A percentile compares a stretch with the other conserved stretches of the same genome.
Conservation (phyloP, 371 early-diverging fungal species). For the Mucor ambiguus region DNA sequence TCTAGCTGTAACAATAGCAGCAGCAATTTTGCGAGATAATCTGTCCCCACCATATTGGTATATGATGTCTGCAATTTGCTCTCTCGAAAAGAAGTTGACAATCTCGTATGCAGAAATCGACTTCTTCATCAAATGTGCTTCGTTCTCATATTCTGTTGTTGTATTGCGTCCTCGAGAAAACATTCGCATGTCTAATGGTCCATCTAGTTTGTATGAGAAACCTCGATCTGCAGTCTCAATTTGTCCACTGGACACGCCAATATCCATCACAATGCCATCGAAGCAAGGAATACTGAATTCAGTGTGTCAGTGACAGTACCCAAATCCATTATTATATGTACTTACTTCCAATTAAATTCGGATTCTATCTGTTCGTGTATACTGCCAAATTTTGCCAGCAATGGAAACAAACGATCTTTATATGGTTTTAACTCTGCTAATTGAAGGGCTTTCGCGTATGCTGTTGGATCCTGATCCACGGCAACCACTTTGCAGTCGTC, state of each 20-base stretch:
- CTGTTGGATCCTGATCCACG: conserved; percentile 74
- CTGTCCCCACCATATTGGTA: conserved; percentile 66
- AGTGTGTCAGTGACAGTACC: neutral
- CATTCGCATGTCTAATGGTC: conserved; percentile 75
- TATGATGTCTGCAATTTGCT: conserved; percentile 68
- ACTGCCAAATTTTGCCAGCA: conserved; percentile 62
- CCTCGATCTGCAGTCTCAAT: conserved; percentile 65
- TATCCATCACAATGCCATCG: conserved; percentile 76
- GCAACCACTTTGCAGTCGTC: conserved; percentile 65
- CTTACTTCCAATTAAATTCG: conserved; percentile 29
- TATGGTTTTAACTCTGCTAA: conserved; percentile 48
- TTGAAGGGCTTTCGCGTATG: conserved; percentile 57
- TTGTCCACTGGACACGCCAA: conserved; percentile 72
- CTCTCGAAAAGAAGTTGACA: conserved; percentile 55
- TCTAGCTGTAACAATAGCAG: conserved; percentile 62
- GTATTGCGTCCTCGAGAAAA: conserved; percentile 43
- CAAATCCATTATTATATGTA: neutral
- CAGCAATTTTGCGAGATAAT: conserved; percentile 61
- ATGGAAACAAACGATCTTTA: conserved; percentile 49
- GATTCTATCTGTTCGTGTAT: conserved; percentile 29
- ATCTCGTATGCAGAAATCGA: conserved; percentile 59
- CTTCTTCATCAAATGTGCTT: conserved; percentile 30
- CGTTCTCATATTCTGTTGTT: conserved; percentile 17
- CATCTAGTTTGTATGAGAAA: conserved; percentile 69
- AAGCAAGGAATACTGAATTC: conserved; percentile 41